Percentiles rank a stretch among this genome's conserved stretches.
phyloP scores from a whole-genome alignment of 495 filamentous ascomycete genomes.

The Geopyxis carbonaria region DNA sequence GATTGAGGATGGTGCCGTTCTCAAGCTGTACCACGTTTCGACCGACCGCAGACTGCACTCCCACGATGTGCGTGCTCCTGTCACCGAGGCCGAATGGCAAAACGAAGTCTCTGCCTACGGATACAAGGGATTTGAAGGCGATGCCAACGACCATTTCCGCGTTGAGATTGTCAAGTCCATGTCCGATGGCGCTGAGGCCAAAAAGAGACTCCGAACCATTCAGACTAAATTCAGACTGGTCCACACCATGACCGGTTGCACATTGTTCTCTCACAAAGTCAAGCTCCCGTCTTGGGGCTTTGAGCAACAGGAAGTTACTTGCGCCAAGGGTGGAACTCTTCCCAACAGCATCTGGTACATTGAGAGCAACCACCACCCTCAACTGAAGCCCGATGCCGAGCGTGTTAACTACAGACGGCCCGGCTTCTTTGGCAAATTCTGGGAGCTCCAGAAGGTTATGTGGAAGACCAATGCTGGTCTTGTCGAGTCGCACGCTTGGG shows the following conservation, averaged over 20 bases:
- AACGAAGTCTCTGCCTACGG: constrained; percentile 96
- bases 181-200: constrained; percentile 63
- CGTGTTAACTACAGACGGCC: constrained; percentile 91
- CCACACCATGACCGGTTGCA: constrained; percentile 92
- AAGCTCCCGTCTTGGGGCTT: constrained; percentile 95
- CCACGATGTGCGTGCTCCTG: constrained; percentile 90
- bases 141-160: constrained; percentile 90
- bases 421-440: constrained; percentile 96
- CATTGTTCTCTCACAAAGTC: constrained; percentile 94
- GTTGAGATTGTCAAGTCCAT: constrained; percentile 84
- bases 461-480: constrained; percentile 96
- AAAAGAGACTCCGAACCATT: constrained; percentile 77
- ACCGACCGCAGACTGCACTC: constrained; percentile 87
- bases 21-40: constrained; percentile 65
- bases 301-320: constrained; percentile 96
- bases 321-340: constrained; percentile 76
- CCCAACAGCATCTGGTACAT: constrained; percentile 97
- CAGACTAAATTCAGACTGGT: constrained; percentile 91
- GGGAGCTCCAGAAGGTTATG: constrained; percentile 99
- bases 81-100: constrained; percentile 96
- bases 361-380: constrained; percentile 71
- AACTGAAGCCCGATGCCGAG: constrained; percentile 55
- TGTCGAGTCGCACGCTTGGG: constrained; percentile 93
- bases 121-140: constrained; percentile 89
- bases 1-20: constrained; percentile 60